Percentiles rank a stretch among this genome's conserved stretches.
Evolutionary conservation across 495 filamentous ascomycete species (phyloP).

Genomic region (Aspergillus leporis): DNA sequence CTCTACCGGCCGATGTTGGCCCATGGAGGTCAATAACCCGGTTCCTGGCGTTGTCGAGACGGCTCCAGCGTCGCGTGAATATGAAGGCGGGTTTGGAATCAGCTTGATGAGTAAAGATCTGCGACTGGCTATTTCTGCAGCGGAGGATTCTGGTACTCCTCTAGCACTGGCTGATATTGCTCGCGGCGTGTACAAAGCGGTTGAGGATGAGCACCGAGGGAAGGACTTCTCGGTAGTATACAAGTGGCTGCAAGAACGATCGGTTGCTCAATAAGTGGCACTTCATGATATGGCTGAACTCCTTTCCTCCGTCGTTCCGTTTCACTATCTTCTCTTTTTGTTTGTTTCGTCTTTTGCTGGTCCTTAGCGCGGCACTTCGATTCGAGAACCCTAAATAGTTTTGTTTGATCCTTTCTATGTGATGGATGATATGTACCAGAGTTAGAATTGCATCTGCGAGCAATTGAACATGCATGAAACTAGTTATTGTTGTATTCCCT

Average conservation of each 20-base stretch:
- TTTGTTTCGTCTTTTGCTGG: neutral
- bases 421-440: neutral
- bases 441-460: neutral
- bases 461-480: neutral
- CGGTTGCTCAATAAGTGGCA: slow-evolving; percentile 11
- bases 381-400: neutral
- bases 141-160: slow-evolving; percentile 63
- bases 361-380: neutral
- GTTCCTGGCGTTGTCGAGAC: slow-evolving; percentile 79
- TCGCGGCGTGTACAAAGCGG: slow-evolving; percentile 65
- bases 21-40: slow-evolving; percentile 89
- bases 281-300: neutral
- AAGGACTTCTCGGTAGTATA: slow-evolving; percentile 89
- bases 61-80: slow-evolving; percentile 71
- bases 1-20: slow-evolving; percentile 87
- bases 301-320: neutral
- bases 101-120: slow-evolving; percentile 85
- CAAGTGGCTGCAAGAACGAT: slow-evolving; percentile 59
- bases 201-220: slow-evolving; percentile 59
- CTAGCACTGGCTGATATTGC: slow-evolving; percentile 66
- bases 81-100: slow-evolving; percentile 80
- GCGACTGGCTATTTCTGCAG: slow-evolving; percentile 69
- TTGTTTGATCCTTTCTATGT: neutral
- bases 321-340: neutral
- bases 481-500: neutral